phyloP scores from a whole-genome alignment of 305 asterid species.

The Striga hermonthica region DNA sequence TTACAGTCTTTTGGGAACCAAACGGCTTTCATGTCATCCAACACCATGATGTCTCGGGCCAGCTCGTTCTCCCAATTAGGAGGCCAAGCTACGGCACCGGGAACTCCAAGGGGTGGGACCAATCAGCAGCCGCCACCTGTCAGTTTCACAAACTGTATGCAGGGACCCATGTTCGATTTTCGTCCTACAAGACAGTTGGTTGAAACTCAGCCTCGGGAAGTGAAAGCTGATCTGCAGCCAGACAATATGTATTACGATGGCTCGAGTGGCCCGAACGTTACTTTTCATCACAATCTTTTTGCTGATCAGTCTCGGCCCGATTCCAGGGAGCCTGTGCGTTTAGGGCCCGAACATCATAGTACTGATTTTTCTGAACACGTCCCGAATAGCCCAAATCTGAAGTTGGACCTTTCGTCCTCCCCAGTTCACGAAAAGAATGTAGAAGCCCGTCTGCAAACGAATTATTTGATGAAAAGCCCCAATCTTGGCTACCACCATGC shows the following conservation, averaged over 20 bases:
- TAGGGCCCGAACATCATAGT: no score
- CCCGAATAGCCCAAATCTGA: slow-evolving; percentile 30
- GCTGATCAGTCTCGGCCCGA: slow-evolving; percentile 24
- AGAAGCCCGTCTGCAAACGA: slow-evolving; percentile 15
- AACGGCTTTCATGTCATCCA: slow-evolving; percentile 14
- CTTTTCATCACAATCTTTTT: slow-evolving; percentile 33
- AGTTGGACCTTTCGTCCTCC: slow-evolving; percentile 33
- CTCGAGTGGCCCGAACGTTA: slow-evolving; percentile 17
- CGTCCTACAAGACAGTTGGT: no score
- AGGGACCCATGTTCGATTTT: slow-evolving; percentile 22
- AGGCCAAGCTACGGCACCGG: slow-evolving; percentile 23
- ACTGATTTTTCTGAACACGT: no score
- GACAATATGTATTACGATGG: slow-evolving; percentile 18
- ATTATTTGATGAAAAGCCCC: slow-evolving; percentile 31
- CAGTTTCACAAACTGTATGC: slow-evolving; percentile 22
- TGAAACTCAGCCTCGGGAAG: no score
- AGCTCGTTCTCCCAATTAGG: slow-evolving; percentile 35
- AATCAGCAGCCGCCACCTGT: slow-evolving; percentile 29
- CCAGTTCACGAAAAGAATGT: slow-evolving; percentile 12
- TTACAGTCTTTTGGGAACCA: slow-evolving; percentile 29
- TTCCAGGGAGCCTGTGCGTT: neutral
- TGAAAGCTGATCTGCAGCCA: slow-evolving; percentile 15
- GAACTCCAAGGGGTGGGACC: slow-evolving; percentile 21
- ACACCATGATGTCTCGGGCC: slow-evolving; percentile 23
- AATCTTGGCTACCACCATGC: slow-evolving; percentile 42